Evolutionary conservation across 1,139 yeast genomes (phyloP), one percentile per base, ranked within the genome.

Genomic region (Diutina siamensis): DNA sequence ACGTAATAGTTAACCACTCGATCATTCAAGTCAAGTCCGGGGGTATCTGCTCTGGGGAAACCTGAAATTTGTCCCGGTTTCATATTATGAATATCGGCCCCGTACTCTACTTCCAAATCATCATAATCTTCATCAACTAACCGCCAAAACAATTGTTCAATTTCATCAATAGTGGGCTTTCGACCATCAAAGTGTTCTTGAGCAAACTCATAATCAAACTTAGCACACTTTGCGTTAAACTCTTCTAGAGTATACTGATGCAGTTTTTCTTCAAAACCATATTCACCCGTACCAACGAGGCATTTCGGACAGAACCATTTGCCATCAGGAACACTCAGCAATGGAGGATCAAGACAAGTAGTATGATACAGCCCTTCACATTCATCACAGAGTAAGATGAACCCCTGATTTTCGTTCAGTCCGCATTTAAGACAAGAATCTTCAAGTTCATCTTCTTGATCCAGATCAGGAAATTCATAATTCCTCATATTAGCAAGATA

Each of bases 251-350:
- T 68, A 56, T 83, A 86, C 48, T 72, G 70, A 4, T 72, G 67
- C 1, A 57, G 58, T 19, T 83, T 79, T 51, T 85, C 94, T 53
- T 83, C 89, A 60, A 89, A 89, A 0, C 95, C 95, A 57, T 87
- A 89, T 53, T 82, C 92, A 1, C 94, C 94, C 2, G 89, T 83
- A 0, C 95, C 96, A 5, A 84, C 71, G 15, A 89, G 66, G 59
- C 97, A 89, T 50, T 74, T 74, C 44, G 81, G 83, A 60, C 97
- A 89, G 56, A 71, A 82, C 95, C 96, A 88, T 31, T 68, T 71
- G 3, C 77, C 76, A 17, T 65, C 57, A 0, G 88, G 88, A 1
- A 80, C 61, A 2, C 54, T 52, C 18, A 50, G 56, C 27, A 80
- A 54, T 1, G 78, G 78, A 1, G 83, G 78, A 1, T 65, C 63